Conservation (phyloP, 1,284 basidiomycete genomes). For the Cryptococcus wingfieldii region DNA sequence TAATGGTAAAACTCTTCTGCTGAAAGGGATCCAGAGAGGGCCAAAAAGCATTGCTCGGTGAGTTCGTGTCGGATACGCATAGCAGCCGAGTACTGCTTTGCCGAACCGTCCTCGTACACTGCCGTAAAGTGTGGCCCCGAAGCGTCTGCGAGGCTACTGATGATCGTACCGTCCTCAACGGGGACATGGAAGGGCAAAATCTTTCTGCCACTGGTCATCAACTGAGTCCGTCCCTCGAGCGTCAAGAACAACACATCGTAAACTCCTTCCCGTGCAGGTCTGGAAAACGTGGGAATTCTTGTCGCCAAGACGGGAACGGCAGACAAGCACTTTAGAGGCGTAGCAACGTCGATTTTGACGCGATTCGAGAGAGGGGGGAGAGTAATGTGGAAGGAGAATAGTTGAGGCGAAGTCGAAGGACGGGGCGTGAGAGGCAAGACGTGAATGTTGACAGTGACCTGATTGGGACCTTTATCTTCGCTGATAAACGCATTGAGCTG, state of each 20-base stretch:
- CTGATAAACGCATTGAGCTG: slow-evolving; percentile 39
- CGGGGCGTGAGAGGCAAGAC: slow-evolving; percentile 43
- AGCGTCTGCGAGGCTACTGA: slow-evolving; percentile 43
- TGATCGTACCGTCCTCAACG: slow-evolving; percentile 14
- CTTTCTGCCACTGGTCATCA: slow-evolving; percentile 60
- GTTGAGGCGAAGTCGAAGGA: slow-evolving; percentile 49
- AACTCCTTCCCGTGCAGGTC: slow-evolving; percentile 59
- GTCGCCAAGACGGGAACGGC: slow-evolving; percentile 61
- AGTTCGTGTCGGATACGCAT: slow-evolving; percentile 56
- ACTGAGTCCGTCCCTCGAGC: slow-evolving; percentile 53
- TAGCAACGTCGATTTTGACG: slow-evolving; percentile 21
- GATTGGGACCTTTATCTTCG: slow-evolving; percentile 26
- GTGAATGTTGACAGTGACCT: slow-evolving; percentile 49
- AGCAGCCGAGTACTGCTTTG: slow-evolving; percentile 53
- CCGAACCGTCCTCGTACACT: slow-evolving; percentile 54
- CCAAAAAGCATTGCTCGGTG: slow-evolving; percentile 59
- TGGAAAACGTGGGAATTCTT: slow-evolving; percentile 55
- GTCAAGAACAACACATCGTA: slow-evolving; percentile 63
- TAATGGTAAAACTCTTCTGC: slow-evolving; percentile 54
- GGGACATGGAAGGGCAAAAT: slow-evolving; percentile 46
- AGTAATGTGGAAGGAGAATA: slow-evolving; percentile 54
- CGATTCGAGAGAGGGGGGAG: slow-evolving; percentile 50
- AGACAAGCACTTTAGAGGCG: slow-evolving; percentile 41
- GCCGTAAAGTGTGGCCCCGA: slow-evolving; percentile 53
- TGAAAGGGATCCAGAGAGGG: slow-evolving; percentile 58